phyloP scores from a whole-genome alignment of 2,329 filamentous ascomycete genomes.

The Fusarium sp. region DNA sequence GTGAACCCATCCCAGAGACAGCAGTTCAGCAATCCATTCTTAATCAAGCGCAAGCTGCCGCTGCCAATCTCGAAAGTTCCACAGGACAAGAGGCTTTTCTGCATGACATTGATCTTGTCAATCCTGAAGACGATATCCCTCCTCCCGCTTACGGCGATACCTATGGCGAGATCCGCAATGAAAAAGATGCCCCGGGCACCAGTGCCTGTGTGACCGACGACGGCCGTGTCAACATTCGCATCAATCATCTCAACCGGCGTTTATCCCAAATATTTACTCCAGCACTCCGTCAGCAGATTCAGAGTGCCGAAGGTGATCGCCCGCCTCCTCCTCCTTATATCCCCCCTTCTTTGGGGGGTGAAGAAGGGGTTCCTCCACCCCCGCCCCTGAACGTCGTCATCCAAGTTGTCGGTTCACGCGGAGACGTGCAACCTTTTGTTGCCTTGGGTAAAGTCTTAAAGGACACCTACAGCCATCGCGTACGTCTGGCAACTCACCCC shows the following conservation, averaged over 20 bases:
- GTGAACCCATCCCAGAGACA: not conserved
- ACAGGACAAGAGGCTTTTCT: not conserved
- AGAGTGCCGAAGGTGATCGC: slow-evolving; percentile 54
- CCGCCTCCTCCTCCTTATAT: slow-evolving; percentile 74
- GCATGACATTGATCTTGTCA: not conserved
- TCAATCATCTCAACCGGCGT: slow-evolving; percentile 76
- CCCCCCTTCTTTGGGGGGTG: slow-evolving; percentile 76
- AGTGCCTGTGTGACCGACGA: slow-evolving; percentile 60
- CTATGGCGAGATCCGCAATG: not conserved
- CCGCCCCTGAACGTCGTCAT: slow-evolving; percentile 77
- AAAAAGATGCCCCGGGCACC: not conserved
- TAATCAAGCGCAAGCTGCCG: not conserved
- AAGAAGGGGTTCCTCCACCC: slow-evolving; percentile 67
- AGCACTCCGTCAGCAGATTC: slow-evolving; percentile 68
- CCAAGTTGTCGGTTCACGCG: slow-evolving; percentile 79
- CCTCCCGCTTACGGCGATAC: not conserved
- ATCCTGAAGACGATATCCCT: not conserved
- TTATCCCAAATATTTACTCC: slow-evolving; percentile 77
- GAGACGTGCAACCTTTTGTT: slow-evolving; percentile 82
- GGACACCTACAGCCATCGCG: slow-evolving; percentile 75
- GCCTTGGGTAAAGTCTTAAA: slow-evolving; percentile 75
- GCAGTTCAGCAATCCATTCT: not conserved
- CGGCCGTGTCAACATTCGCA: slow-evolving; percentile 83
- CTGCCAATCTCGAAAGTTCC: not conserved
- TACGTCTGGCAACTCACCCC: slow-evolving; percentile 79